Percentiles rank a stretch among this genome's conserved stretches.
Evolutionary conservation across 1,139 yeast genomes (phyloP).

Genomic region (Yamadazyma mexicana): DNA sequence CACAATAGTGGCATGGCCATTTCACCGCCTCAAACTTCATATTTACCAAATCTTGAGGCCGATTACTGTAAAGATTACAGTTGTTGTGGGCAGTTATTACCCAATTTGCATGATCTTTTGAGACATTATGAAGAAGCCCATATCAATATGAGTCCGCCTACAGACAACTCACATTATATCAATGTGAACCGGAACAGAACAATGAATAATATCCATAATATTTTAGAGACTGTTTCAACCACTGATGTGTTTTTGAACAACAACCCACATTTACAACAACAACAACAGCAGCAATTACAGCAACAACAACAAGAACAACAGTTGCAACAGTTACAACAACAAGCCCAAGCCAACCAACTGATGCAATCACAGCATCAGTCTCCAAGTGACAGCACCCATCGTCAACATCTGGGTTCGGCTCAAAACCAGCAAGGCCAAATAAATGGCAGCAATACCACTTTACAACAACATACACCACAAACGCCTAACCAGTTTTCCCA

Average conservation of each 20-base stretch:
- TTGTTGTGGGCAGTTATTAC: constrained; percentile 91
- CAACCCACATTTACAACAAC: constrained; percentile 18
- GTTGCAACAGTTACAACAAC: constrained; percentile 9
- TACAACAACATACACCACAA: constrained; percentile 22
- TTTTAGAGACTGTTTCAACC: constrained; percentile 78
- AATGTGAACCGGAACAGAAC: constrained; percentile 36
- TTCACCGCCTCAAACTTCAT: constrained; percentile 76
- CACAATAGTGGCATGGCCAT: constrained; percentile 33
- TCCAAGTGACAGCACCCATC: constrained; percentile 12
- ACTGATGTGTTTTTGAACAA: constrained; percentile 78
- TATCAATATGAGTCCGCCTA: constrained; percentile 72
- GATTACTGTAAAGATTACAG: constrained; percentile 95
- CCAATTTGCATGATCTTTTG: constrained; percentile 88
- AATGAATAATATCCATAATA: constrained; percentile 44
- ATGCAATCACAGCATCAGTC: constrained; percentile 8
- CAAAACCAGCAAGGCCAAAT: constrained; percentile 2
- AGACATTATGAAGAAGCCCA: constrained; percentile 97
- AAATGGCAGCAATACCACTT: constrained; percentile 11
- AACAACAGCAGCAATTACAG: constrained; percentile 15
- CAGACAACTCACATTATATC: constrained; percentile 35
- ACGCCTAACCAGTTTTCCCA: constrained; percentile 17
- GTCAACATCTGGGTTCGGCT: constrained; percentile 6
- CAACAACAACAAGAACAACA: constrained; percentile 15
- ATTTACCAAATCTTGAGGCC: constrained; percentile 89
- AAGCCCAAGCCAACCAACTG: constrained; percentile 7